Base-by-base conservation (phyloP, 495 filamentous ascomycete species). In the Melanomma pulvis-pyrius region DNA sequence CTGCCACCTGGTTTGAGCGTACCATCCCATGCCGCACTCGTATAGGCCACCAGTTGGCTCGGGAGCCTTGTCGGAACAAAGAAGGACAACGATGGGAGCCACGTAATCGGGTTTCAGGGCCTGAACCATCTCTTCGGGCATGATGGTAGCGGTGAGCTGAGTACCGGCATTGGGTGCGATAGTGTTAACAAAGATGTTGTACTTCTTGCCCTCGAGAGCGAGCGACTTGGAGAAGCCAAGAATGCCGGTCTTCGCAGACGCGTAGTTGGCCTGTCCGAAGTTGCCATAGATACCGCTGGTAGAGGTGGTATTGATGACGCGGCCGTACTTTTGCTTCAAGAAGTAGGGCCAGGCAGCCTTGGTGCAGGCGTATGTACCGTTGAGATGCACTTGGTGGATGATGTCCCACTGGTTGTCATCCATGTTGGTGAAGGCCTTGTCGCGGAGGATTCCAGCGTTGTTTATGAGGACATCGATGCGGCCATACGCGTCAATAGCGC, bases 41-140 rank as follows among this genome's bases (percentile, higher is more conserved):
- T 89, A 98, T n/a, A 98, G 86, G 55, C 87, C 88, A 70, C 93
- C 93, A 65, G 92, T 97, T 68, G 91, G 87, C 67, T 88, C 85
- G 28, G 93, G 93, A 24, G 90, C 82, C 74, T 90, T 90, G 79
- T 98, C 94, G 59, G 91, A 94, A 81, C 85, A 89, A 46, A 98
- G 88, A 32, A 92, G 86, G 28, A 90, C 88, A 51, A 98, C 93
- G 44, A 97, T 76, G 50, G 94, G 94, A 48, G 94, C 94, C 78
- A 98, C 93, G 76, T 98, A 97, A 71, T 97, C 94, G 48, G 94
- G 94, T 88, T 98, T 98, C 86, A 98, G 96, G 36, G 94, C 96
- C 82, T 97, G 93, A 47, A 98, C 92, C 82, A 98, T 88, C 80
- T 98, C 94, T 74, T 97, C 92, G 39, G 94, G 96, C 81, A 98